These are phyloP conservation scores for Claviceps sp. DNA, from an alignment of 2,329 filamentous ascomycete genomes.

Conservation along the genomic window DNA sequence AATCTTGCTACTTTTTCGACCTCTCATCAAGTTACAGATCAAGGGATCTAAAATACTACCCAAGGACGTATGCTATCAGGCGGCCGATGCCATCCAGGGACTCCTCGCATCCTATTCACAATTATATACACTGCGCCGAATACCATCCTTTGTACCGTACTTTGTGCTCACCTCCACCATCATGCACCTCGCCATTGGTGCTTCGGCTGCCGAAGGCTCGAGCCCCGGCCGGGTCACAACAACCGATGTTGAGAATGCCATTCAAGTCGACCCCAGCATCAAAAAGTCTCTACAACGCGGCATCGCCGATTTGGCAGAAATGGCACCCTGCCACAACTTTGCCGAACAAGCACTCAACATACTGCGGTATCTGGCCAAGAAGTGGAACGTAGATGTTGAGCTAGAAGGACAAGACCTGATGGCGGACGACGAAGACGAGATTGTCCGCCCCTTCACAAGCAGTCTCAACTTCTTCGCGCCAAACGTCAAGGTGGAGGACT, in stretches of 20 bases:
- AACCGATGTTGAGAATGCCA: constrained; percentile 18
- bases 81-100: constrained; percentile 45
- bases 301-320: constrained; percentile 44
- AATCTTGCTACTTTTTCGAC: constrained; percentile 61
- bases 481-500: constrained; percentile 33
- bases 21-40: constrained; percentile 52
- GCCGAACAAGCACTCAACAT: constrained; percentile 49
- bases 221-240: constrained; percentile 7
- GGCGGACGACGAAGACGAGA: constrained; percentile 24
- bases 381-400: constrained; percentile 44
- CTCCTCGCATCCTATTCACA: constrained; percentile 43
- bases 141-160: constrained; percentile 47
- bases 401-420: constrained; percentile 20
- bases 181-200: constrained; percentile 44
- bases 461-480: constrained; percentile 46
- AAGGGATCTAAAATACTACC: constrained; percentile 50
- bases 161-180: constrained; percentile 49
- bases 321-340: constrained; percentile 48
- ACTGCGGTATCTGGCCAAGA: constrained; percentile 40
- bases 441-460: constrained; percentile 33
- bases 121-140: constrained; percentile 43
- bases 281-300: constrained; percentile 36
- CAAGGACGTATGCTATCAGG: constrained; percentile 51
- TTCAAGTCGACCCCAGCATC: constrained; percentile 25
- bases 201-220: constrained; percentile 15